Percentiles rank a stretch among this genome's conserved stretches.
Evolutionary conservation across 768 basidiomycete species (phyloP).

Genomic region (Phanerochaete sordida): DNA sequence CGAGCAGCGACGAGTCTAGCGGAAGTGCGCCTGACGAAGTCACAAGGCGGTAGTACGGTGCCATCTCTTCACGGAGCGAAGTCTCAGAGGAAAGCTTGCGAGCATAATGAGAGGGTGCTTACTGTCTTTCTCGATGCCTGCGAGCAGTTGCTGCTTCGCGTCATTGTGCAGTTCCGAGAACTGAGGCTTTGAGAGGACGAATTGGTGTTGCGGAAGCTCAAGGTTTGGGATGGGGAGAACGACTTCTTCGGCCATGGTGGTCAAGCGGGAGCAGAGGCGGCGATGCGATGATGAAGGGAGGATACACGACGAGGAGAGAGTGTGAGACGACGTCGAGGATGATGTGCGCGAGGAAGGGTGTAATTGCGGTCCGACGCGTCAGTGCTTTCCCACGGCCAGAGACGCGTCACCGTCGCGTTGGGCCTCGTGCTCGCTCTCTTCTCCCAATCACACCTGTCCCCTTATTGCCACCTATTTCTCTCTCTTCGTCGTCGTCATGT

Average conservation of each 20-base stretch:
- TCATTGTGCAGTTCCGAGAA: slow-evolving; percentile 63
- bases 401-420: slow-evolving; percentile 31
- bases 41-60: slow-evolving; percentile 70
- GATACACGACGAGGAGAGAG: background rate
- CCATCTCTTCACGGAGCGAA: slow-evolving; percentile 62
- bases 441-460: background rate
- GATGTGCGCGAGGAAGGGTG: slow-evolving; percentile 11
- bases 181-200: slow-evolving; percentile 60
- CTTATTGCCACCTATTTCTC: background rate
- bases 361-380: slow-evolving; percentile 30
- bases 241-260: slow-evolving; percentile 74
- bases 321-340: background rate
- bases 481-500: background rate
- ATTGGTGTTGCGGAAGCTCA: slow-evolving; percentile 73
- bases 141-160: slow-evolving; percentile 61
- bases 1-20: slow-evolving; percentile 49
- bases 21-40: slow-evolving; percentile 48
- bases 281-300: background rate
- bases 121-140: slow-evolving; percentile 80
- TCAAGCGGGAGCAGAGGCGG: background rate
- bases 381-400: slow-evolving; percentile 29
- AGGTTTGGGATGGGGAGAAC: slow-evolving; percentile 88
- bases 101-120: slow-evolving; percentile 26
- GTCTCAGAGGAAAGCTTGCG: background rate
- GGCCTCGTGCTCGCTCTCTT: slow-evolving; percentile 6